phyloP scores from a whole-genome alignment of 768 basidiomycete species.

The Guyanaporus albipodus region DNA sequence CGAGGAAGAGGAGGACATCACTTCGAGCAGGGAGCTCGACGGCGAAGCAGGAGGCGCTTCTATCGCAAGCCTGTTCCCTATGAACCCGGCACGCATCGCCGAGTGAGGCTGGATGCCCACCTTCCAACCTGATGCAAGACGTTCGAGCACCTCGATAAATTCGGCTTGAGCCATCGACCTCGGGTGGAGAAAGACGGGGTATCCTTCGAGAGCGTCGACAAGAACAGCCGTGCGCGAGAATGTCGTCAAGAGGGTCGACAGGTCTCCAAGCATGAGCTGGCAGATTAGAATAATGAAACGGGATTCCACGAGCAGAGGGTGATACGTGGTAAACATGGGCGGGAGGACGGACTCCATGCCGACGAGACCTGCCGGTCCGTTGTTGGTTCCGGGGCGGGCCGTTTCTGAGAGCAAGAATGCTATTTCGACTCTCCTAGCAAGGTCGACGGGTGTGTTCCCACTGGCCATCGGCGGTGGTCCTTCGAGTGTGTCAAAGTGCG shows the following conservation, averaged over 20 bases:
- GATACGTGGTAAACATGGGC: conserved; percentile 81
- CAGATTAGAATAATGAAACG: conserved; percentile 78
- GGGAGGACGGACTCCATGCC: conserved; percentile 38
- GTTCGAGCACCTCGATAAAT: conserved; percentile 80
- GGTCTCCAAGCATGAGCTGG: conserved; percentile 74
- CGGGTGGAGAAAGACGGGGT: conserved; percentile 83
- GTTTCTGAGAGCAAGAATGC: conserved; percentile 69
- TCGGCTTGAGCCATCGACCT: conserved; percentile 89
- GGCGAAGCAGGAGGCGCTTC: conserved; percentile 29
- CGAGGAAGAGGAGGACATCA: conserved; percentile 25
- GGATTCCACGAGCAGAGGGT: conserved; percentile 84
- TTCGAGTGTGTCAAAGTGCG: conserved; percentile 78
- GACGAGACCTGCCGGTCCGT: conserved; percentile 33
- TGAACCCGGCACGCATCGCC: conserved; percentile 26
- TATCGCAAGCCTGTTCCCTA: conserved; percentile 44
- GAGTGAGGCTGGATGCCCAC: conserved; percentile 61
- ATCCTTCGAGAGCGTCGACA: conserved; percentile 82
- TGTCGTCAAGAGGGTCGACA: conserved; percentile 53
- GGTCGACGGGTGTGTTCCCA: conserved; percentile 25
- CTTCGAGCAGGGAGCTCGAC: conserved; percentile 19
- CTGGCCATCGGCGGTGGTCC: conserved; percentile 21
- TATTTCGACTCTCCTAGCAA: conserved; percentile 55
- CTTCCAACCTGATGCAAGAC: conserved; percentile 74
- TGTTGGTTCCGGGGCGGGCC: conserved; percentile 57
- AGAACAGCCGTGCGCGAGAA: conserved; percentile 65